A percentile compares a stretch with the other conserved stretches of the same genome.
phyloP scores from a whole-genome alignment of 2,329 filamentous ascomycete genomes.

The Diplodia seriata region DNA sequence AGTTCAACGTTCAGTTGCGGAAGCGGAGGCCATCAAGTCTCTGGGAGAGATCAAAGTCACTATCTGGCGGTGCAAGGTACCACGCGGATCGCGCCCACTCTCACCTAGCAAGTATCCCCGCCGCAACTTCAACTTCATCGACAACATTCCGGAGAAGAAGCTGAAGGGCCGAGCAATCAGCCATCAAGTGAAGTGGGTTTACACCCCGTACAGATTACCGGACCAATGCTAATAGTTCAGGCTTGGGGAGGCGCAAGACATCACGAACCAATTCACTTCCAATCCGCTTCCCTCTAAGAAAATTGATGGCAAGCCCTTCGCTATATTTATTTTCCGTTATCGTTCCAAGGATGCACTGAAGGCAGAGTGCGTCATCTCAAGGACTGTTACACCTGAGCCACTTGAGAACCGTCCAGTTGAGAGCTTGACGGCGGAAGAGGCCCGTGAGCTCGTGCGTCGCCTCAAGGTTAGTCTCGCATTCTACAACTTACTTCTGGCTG shows the following conservation, averaged over 20 bases:
- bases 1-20: no score
- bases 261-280: no score
- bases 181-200: constrained; percentile 35
- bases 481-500: no score
- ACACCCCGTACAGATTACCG: neutral
- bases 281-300: no score
- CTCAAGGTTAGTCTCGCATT: constrained; percentile 34
- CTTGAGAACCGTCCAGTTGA: constrained; percentile 38
- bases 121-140: no score
- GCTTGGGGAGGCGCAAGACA: no score
- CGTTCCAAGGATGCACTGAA: constrained; percentile 43
- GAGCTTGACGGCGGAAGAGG: constrained; percentile 38
- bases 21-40: neutral
- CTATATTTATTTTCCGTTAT: constrained; percentile 42
- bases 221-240: neutral
- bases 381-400: constrained; percentile 40
- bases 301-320: constrained; percentile 34
- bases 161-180: constrained; percentile 39
- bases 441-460: constrained; percentile 37
- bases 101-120: no score
- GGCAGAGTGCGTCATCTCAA: constrained; percentile 43
- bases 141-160: constrained; percentile 38
- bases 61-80: neutral
- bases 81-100: no score
- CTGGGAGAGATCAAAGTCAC: neutral